phyloP scores from a whole-genome alignment of 805 yeast genomes.

The Nakazawaea populi region DNA sequence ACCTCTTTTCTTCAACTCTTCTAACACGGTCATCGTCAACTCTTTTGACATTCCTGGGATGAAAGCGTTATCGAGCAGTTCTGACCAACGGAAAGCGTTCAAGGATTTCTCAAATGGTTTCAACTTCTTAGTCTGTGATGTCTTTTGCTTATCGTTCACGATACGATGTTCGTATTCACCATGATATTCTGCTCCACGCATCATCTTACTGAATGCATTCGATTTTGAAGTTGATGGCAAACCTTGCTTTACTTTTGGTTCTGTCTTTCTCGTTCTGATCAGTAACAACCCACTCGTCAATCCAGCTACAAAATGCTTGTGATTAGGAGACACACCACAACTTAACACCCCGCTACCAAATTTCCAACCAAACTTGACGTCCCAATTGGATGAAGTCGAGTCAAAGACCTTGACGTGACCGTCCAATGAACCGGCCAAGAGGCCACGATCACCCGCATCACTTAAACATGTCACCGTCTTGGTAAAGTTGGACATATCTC shows the following conservation, averaged over 20 bases:
- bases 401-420: constrained; percentile 97
- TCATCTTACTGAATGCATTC: constrained; percentile 69
- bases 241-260: constrained; percentile 48
- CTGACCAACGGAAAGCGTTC: constrained; percentile 87
- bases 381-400: constrained; percentile 64
- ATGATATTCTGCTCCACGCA: constrained; percentile 84
- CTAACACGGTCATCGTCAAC: constrained; percentile 72
- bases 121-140: constrained; percentile 46
- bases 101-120: constrained; percentile 79
- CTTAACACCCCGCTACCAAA: constrained; percentile 89
- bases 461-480: constrained; percentile 88
- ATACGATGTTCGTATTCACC: constrained; percentile 83
- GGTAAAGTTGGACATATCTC: constrained; percentile 80
- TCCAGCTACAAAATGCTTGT: constrained; percentile 88
- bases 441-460: constrained; percentile 66
- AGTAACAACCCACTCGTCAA: constrained; percentile 84
- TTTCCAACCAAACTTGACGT: constrained; percentile 95
- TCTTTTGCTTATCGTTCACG: constrained; percentile 50
- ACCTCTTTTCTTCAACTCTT: constrained; percentile 84
- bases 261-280: constrained; percentile 79
- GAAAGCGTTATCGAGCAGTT: constrained; percentile 86
- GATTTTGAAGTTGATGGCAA: constrained; percentile 42
- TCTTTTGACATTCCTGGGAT: constrained; percentile 75
- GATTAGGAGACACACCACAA: constrained; percentile 85
- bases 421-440: constrained; percentile 90